phyloP scores from a whole-genome alignment of 2,329 filamentous ascomycete genomes.

The Fusarium begoniae region DNA sequence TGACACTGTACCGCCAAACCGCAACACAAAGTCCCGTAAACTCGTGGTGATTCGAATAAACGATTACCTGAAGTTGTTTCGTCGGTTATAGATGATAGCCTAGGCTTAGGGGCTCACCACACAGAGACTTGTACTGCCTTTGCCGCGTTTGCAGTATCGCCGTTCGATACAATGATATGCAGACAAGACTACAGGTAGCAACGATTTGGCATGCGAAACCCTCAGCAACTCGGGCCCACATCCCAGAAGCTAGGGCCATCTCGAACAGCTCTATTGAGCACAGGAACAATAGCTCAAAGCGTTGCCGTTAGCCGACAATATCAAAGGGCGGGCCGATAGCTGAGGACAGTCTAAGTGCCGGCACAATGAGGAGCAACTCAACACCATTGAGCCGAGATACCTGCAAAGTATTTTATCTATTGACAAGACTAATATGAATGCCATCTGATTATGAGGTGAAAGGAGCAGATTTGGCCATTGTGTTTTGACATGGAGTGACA shows the following conservation, averaged over 20 bases:
- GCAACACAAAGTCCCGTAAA: not conserved
- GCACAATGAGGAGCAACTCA: not conserved
- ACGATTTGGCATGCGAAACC: not conserved
- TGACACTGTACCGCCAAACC: not conserved
- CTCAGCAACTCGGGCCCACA: not conserved
- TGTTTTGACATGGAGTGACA: not conserved
- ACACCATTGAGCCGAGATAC: not conserved
- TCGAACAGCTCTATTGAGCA: not conserved
- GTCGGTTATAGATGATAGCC: not conserved
- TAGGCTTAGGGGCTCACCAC: too few relatives aligned
- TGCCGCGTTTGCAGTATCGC: not conserved
- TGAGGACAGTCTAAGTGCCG: not conserved
- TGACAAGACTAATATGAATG: not conserved
- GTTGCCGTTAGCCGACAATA: conserved; percentile 8
- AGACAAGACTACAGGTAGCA: not conserved
- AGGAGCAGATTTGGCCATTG: not conserved
- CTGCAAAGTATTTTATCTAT: not conserved
- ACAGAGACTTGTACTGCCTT: not conserved
- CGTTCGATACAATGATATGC: not conserved
- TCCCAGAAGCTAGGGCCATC: not conserved
- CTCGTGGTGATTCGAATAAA: not conserved
- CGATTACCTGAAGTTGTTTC: not conserved
- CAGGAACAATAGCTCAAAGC: not conserved
- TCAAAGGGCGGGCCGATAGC: conserved; percentile 11
- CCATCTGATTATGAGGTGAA: not conserved